Conservation (phyloP, 345 rosid species). For the Camelina laxa region DNA sequence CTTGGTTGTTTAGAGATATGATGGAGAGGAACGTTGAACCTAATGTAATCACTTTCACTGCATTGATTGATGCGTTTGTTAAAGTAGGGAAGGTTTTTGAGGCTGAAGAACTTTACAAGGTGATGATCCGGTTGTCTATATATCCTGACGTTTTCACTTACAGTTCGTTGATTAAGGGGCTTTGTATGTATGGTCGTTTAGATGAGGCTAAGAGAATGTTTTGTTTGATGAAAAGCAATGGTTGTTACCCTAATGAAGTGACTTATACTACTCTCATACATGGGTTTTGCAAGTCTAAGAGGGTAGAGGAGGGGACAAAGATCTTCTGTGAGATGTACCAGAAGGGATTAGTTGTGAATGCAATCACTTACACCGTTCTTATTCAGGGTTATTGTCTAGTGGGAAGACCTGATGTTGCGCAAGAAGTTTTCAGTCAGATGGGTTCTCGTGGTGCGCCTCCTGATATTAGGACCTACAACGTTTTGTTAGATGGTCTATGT, state of each 20-base stretch:
- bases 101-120: conserved; percentile 35
- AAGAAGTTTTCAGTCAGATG: conserved; percentile 37
- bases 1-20: conserved; percentile 31
- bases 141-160: conserved; percentile 50
- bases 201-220: conserved; percentile 43
- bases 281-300: conserved; percentile 41
- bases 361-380: conserved; percentile 38
- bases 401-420: conserved; percentile 32
- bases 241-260: conserved; percentile 21
- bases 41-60: conserved; percentile 44
- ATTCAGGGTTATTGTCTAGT: conserved; percentile 35
- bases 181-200: conserved; percentile 41
- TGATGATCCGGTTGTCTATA: conserved; percentile 38
- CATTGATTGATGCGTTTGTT: conserved; percentile 35
- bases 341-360: conserved; percentile 36
- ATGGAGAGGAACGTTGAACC: conserved; percentile 25
- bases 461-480: conserved; percentile 38
- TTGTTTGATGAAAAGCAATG: conserved; percentile 36
- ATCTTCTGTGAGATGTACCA: conserved; percentile 23
- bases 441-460: conserved; percentile 26
- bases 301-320: conserved; percentile 25
- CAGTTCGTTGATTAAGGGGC: conserved; percentile 48
- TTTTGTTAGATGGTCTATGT: conserved; percentile 37
- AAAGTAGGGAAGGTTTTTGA: conserved; percentile 40
- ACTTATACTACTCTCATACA: conserved; percentile 46